A percentile compares a stretch with the other conserved stretches of the same genome.
phyloP scores from a whole-genome alignment of 768 basidiomycete genomes.

The Calvatia gigantea region DNA sequence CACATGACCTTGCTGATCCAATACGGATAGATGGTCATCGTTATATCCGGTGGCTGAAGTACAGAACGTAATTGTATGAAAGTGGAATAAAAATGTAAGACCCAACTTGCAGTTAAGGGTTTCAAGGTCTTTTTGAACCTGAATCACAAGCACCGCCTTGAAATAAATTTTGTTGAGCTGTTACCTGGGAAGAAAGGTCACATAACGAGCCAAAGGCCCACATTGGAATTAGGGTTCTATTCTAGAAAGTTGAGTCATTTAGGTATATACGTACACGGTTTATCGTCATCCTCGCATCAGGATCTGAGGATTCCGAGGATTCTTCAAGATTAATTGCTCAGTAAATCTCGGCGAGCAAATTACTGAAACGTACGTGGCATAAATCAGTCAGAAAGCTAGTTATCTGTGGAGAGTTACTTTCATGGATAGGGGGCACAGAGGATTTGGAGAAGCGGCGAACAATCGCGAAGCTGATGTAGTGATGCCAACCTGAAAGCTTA shows the following conservation, averaged over 20 bases:
- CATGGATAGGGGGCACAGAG: constrained; percentile 4
- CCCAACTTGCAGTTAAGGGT: background rate
- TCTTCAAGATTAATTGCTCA: background rate
- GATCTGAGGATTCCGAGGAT: constrained; percentile 8
- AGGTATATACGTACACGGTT: background rate
- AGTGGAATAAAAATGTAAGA: background rate
- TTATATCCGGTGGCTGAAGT: background rate
- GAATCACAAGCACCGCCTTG: background rate
- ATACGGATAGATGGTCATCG: background rate
- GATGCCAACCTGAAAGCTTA: constrained; percentile 1
- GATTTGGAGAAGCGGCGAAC: background rate
- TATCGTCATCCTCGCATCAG: background rate
- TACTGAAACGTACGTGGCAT: constrained; percentile 1
- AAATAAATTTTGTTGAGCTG: background rate
- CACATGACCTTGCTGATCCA: constrained; percentile 4
- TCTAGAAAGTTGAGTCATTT: constrained; percentile 10
- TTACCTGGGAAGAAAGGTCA: background rate
- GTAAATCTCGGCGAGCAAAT: background rate
- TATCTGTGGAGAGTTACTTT: background rate
- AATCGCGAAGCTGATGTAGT: constrained; percentile 5
- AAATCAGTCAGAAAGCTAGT: background rate
- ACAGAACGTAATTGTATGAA: background rate
- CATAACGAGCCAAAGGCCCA: constrained; percentile 4
- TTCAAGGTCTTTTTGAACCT: background rate
- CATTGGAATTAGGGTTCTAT: constrained; percentile 2